Percentiles rank a stretch among this genome's conserved stretches.
These are phyloP conservation scores for Przewalskia tangutica DNA, from an alignment of 257 asterid genomes.

Conservation along the genomic window DNA sequence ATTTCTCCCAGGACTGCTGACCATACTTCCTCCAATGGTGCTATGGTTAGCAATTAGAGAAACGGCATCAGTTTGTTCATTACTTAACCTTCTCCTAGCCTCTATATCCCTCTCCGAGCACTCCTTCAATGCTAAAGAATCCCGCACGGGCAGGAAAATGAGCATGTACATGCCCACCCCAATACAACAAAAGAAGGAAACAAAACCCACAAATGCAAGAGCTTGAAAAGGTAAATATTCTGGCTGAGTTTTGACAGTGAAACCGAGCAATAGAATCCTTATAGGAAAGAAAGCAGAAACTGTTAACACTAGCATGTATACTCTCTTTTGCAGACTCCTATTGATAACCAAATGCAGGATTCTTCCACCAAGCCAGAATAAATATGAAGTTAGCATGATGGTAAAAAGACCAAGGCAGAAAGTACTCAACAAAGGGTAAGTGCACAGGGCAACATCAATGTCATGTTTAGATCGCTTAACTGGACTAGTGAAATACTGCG, in stretches of 20 bases:
- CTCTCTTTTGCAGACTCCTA: slow-evolving; percentile 74
- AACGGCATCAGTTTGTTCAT: slow-evolving; percentile 43
- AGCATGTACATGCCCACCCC: slow-evolving; percentile 57
- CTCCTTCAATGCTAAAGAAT: slow-evolving; percentile 58
- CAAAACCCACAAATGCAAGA: slow-evolving; percentile 62
- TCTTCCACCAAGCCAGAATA: slow-evolving; percentile 61
- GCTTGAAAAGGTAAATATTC: slow-evolving; percentile 34
- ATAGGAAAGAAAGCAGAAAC: slow-evolving; percentile 48
- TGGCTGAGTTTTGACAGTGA: slow-evolving; percentile 52
- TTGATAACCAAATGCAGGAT: slow-evolving; percentile 64
- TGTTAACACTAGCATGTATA: slow-evolving; percentile 47
- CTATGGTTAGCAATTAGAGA: slow-evolving; percentile 62
- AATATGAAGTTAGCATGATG: slow-evolving; percentile 39
- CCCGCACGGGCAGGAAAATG: slow-evolving; percentile 73
- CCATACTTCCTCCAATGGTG: slow-evolving; percentile 28
- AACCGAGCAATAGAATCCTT: slow-evolving; percentile 60
- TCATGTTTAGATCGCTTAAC: slow-evolving; percentile 14
- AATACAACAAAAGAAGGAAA: slow-evolving; percentile 61
- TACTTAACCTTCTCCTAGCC: slow-evolving; percentile 34
- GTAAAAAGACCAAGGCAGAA: slow-evolving; percentile 61
- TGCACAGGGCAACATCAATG: slow-evolving; percentile 44
- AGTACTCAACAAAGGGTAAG: slow-evolving; percentile 70
- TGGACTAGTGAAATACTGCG: slow-evolving; percentile 55
- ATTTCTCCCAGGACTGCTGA: slow-evolving; percentile 33
- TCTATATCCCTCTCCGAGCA: slow-evolving; percentile 41